A percentile compares a stretch with the other conserved stretches of the same genome.
Conservation (phyloP, 75 land plant genomes). For the Pinus albicaulis region DNA sequence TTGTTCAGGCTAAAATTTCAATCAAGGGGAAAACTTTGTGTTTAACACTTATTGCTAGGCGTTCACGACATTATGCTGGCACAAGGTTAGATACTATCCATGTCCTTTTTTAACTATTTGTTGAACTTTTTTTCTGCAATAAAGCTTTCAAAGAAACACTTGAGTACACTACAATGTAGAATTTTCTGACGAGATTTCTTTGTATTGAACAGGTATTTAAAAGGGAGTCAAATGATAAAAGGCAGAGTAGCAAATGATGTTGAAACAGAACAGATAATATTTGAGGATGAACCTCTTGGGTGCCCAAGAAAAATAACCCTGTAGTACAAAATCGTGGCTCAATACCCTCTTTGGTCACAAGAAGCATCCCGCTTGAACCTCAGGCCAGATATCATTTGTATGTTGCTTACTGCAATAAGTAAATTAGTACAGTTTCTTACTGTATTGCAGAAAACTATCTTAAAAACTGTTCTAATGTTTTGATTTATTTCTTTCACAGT, state of each 20-base stretch:
- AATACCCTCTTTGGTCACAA: conserved; percentile 84
- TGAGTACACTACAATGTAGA: too few relatives aligned
- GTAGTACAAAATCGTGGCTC: conserved; percentile 83
- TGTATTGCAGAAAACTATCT: too few relatives aligned
- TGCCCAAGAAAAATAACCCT: conserved; percentile 48
- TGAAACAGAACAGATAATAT: conserved; percentile 80
- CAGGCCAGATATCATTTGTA: conserved; percentile 60
- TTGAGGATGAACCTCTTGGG: conserved; percentile 46
- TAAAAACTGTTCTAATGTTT: too few relatives aligned
- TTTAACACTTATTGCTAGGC: conserved; percentile 77
- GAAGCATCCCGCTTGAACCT: conserved; percentile 40
- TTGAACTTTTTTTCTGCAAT: too few relatives aligned
- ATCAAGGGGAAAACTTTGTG: conserved; percentile 39
- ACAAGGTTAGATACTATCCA: conserved; percentile 45
- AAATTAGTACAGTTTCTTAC: too few relatives aligned
- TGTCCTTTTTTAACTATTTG: too few relatives aligned
- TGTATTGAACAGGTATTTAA: conserved; percentile 47
- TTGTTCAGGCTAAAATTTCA: conserved; percentile 46
- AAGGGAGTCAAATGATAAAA: conserved; percentile 70
- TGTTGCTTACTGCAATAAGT: conserved; percentile 3
- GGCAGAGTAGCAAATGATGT: conserved; percentile 89
- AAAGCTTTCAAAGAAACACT: too few relatives aligned
- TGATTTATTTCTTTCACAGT: conserved; percentile 33
- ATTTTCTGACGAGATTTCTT: background rate
- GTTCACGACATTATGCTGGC: conserved; percentile 86